phyloP scores from a whole-genome alignment of 495 filamentous ascomycete species.

The Evernia prunastri region DNA sequence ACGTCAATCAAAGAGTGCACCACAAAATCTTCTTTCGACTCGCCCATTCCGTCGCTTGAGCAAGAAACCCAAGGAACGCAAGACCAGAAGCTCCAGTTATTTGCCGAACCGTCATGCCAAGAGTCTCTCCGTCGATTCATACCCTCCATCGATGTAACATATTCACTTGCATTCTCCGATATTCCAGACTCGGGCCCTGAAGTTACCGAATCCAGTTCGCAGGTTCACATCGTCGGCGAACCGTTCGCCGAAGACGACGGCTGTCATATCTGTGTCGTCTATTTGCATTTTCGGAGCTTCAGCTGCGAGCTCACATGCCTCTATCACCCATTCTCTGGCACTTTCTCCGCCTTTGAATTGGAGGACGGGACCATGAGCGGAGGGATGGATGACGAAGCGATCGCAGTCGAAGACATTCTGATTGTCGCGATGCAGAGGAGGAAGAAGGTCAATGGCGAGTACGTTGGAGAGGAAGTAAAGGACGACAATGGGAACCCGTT shows the following conservation, averaged over 20 bases:
- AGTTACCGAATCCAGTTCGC: background rate
- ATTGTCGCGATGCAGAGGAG: constrained; percentile 5
- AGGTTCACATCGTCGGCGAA: constrained; percentile 4
- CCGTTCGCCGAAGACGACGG: constrained; percentile 1
- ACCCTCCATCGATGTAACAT: background rate
- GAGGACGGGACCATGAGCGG: constrained; percentile 2
- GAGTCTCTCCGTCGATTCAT: background rate
- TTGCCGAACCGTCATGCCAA: background rate
- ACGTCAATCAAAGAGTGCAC: constrained; percentile 2
- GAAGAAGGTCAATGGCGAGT: background rate
- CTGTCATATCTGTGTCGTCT: background rate
- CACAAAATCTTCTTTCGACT: background rate
- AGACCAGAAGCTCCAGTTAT: background rate
- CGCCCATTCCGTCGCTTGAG: background rate
- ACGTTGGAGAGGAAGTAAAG: background rate
- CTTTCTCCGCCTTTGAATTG: background rate
- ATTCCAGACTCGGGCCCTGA: background rate
- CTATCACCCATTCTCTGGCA: background rate
- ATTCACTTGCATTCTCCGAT: constrained; percentile 1
- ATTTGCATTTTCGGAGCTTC: background rate
- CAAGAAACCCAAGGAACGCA: background rate
- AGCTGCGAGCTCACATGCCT: constrained; percentile 1
- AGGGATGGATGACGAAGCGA: background rate
- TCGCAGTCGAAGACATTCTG: background rate
- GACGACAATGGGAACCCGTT: constrained; percentile 3